These are phyloP conservation scores for Solanum pinnatisectum DNA, from an alignment of 257 asterid genomes.

Conservation along the genomic window DNA sequence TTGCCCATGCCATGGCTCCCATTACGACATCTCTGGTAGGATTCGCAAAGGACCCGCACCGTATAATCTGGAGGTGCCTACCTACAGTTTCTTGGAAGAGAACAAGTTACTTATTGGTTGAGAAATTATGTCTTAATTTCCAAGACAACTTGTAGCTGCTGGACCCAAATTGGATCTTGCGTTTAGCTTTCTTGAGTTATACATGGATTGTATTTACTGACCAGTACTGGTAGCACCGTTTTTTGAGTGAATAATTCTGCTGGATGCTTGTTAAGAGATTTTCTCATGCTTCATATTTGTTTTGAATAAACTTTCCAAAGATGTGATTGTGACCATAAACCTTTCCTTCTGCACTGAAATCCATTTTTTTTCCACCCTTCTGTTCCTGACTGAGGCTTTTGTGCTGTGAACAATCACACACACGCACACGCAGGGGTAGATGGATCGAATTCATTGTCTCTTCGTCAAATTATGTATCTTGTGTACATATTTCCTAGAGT, in stretches of 20 bases:
- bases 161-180: neutral
- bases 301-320: neutral
- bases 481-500: neutral
- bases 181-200: neutral
- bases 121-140: constrained; percentile 2
- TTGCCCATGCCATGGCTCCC: constrained; percentile 96
- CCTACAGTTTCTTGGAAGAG: constrained; percentile 79
- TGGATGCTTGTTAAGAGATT: constrained; percentile 3
- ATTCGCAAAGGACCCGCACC: constrained; percentile 96
- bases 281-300: neutral
- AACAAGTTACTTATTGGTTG: constrained; percentile 71
- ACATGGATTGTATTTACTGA: constrained; percentile 11
- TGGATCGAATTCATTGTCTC: neutral
- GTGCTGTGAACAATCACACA: neutral
- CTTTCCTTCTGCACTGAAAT: neutral
- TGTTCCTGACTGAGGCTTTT: neutral
- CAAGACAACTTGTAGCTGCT: neutral
- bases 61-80: constrained; percentile 80
- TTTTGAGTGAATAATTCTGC: constrained; percentile 13
- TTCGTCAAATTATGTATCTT: neutral
- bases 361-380: neutral
- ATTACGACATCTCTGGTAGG: constrained; percentile 89
- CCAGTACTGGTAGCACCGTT: constrained; percentile 3
- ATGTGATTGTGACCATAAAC: neutral
- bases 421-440: neutral